A percentile compares a stretch with the other conserved stretches of the same genome.
These are phyloP conservation scores for Coniferiporia weirii DNA, from an alignment of 1,284 basidiomycete genomes.

Conservation along the genomic window DNA sequence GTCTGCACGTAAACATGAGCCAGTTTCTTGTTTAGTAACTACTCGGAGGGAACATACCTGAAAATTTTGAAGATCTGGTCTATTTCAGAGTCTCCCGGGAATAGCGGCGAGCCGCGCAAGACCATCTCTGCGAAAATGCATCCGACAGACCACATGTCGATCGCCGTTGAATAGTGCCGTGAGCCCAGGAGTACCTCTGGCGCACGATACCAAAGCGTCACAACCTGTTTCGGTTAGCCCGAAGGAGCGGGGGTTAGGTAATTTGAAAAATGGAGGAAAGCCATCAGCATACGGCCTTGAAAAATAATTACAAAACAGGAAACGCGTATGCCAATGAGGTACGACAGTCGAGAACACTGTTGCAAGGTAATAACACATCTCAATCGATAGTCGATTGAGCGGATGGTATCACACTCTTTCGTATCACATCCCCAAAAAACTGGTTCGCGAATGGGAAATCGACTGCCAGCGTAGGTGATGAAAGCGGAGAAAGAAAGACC, in stretches of 20 bases:
- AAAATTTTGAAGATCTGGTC: slow-evolving; percentile 99
- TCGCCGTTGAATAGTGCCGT: slow-evolving; percentile 92
- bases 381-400: neutral
- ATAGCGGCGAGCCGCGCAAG: slow-evolving; percentile 82
- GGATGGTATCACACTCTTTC: neutral
- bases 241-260: slow-evolving; percentile 5
- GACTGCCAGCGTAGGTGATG: neutral
- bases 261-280: slow-evolving; percentile 15
- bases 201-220: slow-evolving; percentile 97
- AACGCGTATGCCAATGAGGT: neutral
- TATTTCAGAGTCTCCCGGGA: slow-evolving; percentile 98
- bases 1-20: slow-evolving; percentile 38
- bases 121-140: slow-evolving; percentile 95
- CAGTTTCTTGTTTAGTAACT: neutral
- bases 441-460: neutral
- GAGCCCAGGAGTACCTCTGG: slow-evolving; percentile 96
- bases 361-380: neutral
- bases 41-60: slow-evolving; percentile 46
- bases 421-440: neutral
- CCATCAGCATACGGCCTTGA: neutral
- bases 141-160: slow-evolving; percentile 99
- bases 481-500: neutral
- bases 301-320: no score
- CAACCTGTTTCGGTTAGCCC: slow-evolving; percentile 58
- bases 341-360: neutral